Evolutionary conservation across 2,329 filamentous ascomycete species (phyloP).

Genomic region (Fusarium sp.): DNA sequence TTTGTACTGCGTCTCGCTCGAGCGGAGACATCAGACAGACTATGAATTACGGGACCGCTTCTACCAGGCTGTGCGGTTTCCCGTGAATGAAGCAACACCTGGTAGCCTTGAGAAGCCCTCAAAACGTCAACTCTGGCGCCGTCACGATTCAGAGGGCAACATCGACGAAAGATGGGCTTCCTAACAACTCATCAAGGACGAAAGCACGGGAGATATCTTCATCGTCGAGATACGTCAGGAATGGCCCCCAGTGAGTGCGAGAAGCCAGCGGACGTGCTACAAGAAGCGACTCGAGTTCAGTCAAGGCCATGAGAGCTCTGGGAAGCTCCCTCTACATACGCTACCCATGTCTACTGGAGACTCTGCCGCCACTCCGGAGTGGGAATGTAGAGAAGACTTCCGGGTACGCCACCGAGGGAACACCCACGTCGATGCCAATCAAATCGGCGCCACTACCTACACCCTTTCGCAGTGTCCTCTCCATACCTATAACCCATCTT

Average conservation of each 20-base stretch:
- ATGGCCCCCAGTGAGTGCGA: conserved; percentile 66
- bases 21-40: conserved; percentile 69
- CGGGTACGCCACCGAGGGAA: conserved; percentile 9
- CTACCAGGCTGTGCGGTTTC: conserved; percentile 76
- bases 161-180: conserved; percentile 81
- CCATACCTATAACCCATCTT: conserved; percentile 65
- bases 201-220: conserved; percentile 66
- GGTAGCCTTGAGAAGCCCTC: conserved; percentile 52
- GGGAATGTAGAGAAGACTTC: conserved; percentile 50
- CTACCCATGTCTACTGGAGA: not conserved
- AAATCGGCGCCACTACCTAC: conserved; percentile 54
- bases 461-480: conserved; percentile 66
- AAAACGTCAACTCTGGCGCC: conserved; percentile 66
- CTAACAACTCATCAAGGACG: conserved; percentile 70
- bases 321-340: not conserved
- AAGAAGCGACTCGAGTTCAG: conserved; percentile 62
- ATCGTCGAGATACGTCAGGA: conserved; percentile 78
- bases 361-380: conserved; percentile 18
- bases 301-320: not conserved
- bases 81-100: conserved; percentile 58
- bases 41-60: conserved; percentile 65
- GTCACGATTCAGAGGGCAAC: conserved; percentile 75
- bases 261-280: conserved; percentile 75
- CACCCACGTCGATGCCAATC: conserved; percentile 62
- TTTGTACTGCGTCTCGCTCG: conserved; percentile 78